Percentiles rank a stretch among this genome's conserved stretches.
These are phyloP conservation scores for Escallonia rubra DNA, from an alignment of 129 eudicot genomes.

Conservation along the genomic window DNA sequence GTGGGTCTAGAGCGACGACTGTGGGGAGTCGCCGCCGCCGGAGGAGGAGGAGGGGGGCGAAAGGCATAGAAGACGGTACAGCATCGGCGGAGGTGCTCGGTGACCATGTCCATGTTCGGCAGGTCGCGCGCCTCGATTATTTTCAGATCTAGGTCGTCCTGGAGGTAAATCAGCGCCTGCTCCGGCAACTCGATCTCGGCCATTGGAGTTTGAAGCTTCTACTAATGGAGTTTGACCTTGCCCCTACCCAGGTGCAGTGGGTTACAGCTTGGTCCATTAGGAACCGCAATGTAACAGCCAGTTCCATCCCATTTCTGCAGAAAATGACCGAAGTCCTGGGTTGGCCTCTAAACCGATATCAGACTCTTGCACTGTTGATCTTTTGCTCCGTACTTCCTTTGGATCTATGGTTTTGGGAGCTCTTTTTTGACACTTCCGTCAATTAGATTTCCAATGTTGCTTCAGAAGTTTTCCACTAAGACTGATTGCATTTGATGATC, in stretches of 20 bases:
- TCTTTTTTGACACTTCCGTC: conserved; percentile 64
- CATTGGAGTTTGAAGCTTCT: no score
- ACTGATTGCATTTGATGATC: no score
- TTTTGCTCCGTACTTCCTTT: conserved; percentile 82
- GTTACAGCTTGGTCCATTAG: conserved; percentile 91
- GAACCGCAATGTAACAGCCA: conserved; percentile 45
- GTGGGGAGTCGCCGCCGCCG: no score
- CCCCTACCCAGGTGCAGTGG: conserved; percentile 79
- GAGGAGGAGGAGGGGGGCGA: no score
- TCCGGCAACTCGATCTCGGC: no score
- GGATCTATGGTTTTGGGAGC: conserved; percentile 97
- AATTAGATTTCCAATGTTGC: conserved; percentile 49
- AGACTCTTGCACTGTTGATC: conserved; percentile 72
- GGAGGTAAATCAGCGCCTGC: no score
- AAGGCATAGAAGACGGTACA: no score
- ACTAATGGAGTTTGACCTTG: conserved; percentile 85
- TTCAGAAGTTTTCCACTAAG: conserved; percentile 43
- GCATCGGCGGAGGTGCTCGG: no score
- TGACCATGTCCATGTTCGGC: no score
- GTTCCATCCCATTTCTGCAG: conserved; percentile 59
- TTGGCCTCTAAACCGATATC: conserved; percentile 86
- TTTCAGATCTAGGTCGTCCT: no score
- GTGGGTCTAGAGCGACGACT: no score
- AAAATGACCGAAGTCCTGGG: conserved; percentile 62
- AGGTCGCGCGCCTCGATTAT: no score